Evolutionary conservation across 2,329 filamentous ascomycete species (phyloP).

Genomic region (Botrytis hyacinthi): DNA sequence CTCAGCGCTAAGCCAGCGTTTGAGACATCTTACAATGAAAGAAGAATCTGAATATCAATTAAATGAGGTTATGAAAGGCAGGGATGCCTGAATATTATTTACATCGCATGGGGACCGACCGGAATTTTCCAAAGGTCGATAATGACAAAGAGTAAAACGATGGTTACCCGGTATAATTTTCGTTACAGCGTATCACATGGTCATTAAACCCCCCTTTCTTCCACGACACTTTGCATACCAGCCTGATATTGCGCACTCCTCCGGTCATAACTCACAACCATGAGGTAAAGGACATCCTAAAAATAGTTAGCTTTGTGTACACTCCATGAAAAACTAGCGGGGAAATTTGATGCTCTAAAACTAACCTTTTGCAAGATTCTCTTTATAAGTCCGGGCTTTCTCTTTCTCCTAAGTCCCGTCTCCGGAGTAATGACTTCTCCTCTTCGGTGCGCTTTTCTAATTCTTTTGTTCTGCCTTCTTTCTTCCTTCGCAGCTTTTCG

Average conservation of each 20-base stretch:
- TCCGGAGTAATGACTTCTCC: constrained; percentile 24
- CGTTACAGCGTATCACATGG: neutral
- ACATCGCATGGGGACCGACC: neutral
- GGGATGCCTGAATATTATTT: neutral
- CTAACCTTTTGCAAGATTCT: constrained; percentile 38
- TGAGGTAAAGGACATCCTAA: constrained; percentile 50
- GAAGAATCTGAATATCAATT: neutral
- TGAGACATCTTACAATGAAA: neutral
- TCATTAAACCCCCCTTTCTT: neutral
- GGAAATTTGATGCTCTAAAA: neutral
- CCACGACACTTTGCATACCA: constrained; percentile 5
- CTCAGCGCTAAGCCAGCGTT: neutral
- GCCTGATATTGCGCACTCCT: constrained; percentile 7
- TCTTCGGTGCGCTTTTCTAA: constrained; percentile 17
- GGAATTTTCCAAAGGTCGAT: neutral
- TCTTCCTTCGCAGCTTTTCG: neutral
- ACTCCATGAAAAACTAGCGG: neutral
- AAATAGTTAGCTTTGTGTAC: constrained; percentile 12
- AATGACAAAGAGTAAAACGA: neutral
- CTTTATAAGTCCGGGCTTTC: constrained; percentile 28
- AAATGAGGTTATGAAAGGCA: neutral
- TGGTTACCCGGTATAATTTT: neutral
- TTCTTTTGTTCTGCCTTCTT: constrained; percentile 16
- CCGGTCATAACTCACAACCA: constrained; percentile 44
- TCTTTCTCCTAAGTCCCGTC: constrained; percentile 20